These are phyloP conservation scores for Polygonum aviculare DNA, from an alignment of 148 eudicot genomes.

Conservation along the genomic window DNA sequence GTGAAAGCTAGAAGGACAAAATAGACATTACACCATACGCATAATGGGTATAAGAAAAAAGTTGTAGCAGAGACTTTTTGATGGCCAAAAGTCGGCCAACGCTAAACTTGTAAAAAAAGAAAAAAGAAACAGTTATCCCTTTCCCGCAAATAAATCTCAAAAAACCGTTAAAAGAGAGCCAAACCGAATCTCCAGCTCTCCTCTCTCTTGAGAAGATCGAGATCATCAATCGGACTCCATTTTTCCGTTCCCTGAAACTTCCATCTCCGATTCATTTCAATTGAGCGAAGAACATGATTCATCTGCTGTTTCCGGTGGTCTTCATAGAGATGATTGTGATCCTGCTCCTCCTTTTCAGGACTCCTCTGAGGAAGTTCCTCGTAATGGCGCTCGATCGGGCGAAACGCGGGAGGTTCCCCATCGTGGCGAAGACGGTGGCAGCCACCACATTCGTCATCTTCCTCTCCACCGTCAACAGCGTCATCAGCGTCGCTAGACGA, in stretches of 20 bases:
- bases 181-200: neutral
- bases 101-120: too few species aligned
- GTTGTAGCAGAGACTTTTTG: neutral
- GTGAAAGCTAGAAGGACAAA: too few species aligned
- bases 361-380: slow-evolving; percentile 24
- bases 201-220: neutral
- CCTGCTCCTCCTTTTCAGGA: slow-evolving; percentile 25
- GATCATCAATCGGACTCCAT: neutral
- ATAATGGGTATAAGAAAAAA: neutral
- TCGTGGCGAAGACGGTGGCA: slow-evolving; percentile 21
- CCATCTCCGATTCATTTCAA: neutral
- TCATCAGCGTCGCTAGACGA: slow-evolving; percentile 11
- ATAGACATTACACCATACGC: too few species aligned
- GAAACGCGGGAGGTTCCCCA: slow-evolving; percentile 28
- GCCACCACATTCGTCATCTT: slow-evolving; percentile 22
- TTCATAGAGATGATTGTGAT: slow-evolving; percentile 22
- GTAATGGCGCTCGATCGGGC: slow-evolving; percentile 26
- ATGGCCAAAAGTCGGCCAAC: too few species aligned
- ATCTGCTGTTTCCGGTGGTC: slow-evolving; percentile 22
- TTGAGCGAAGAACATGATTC: slow-evolving; percentile 17
- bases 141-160: neutral
- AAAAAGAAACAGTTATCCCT: too few species aligned
- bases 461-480: slow-evolving; percentile 9
- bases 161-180: neutral
- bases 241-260: neutral